A percentile compares a stretch with the other conserved stretches of the same genome.
These are phyloP conservation scores for Annulohypoxylon moriforme DNA, from an alignment of 495 filamentous ascomycete species.

Conservation along the genomic window DNA sequence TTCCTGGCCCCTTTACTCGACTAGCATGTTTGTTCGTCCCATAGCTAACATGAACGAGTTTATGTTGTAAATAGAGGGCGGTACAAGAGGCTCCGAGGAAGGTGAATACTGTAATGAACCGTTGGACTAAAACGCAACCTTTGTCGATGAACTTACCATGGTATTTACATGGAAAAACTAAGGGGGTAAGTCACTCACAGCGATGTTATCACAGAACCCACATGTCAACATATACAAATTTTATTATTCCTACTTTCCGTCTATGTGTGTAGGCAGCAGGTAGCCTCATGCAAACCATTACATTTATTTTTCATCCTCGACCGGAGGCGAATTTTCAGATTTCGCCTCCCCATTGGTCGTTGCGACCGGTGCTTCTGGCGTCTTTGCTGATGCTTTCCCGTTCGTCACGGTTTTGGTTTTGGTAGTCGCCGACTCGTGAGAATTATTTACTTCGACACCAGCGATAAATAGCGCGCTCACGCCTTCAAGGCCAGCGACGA, in stretches of 20 bases:
- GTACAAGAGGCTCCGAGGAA: too few relatives aligned
- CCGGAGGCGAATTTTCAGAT: slow-evolving; percentile 12
- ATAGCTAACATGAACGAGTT: too few relatives aligned
- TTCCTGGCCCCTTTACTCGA: too few relatives aligned
- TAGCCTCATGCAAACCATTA: neutral
- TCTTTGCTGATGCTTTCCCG: slow-evolving; percentile 41
- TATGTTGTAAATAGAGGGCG: too few relatives aligned
- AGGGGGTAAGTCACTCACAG: neutral
- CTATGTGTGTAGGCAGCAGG: neutral
- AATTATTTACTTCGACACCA: slow-evolving; percentile 77
- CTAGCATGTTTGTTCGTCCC: too few relatives aligned
- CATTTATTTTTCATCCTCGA: slow-evolving; percentile 27
- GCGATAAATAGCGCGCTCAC: slow-evolving; percentile 85
- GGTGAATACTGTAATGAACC: too few relatives aligned
- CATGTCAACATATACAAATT: slow-evolving; percentile 21
- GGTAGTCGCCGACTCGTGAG: slow-evolving; percentile 29
- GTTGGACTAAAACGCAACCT: too few relatives aligned
- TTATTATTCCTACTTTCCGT: slow-evolving; percentile 9
- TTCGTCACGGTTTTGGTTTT: slow-evolving; percentile 24
- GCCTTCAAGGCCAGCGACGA: slow-evolving; percentile 88
- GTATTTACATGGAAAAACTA: too few relatives aligned
- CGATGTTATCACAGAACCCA: neutral
- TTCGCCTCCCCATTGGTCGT: slow-evolving; percentile 36
- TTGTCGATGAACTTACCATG: too few relatives aligned
- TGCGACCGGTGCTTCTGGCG: slow-evolving; percentile 15